Evolutionary conservation across 768 basidiomycete genomes (phyloP).

Genomic region (Tulasnella calospora): DNA sequence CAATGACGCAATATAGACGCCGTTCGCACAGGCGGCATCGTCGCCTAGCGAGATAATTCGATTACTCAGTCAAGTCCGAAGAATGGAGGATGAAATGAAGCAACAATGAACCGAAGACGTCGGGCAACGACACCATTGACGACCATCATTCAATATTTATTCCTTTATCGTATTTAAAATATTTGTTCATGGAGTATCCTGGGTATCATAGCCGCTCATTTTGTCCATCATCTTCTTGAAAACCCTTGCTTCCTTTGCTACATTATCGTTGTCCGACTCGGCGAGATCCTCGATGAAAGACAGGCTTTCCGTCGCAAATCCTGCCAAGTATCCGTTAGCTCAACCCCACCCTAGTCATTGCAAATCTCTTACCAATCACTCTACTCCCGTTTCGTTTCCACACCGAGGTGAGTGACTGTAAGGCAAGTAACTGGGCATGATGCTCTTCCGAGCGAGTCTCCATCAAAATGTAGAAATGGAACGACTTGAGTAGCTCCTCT

Average conservation of each 20-base stretch:
- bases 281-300: constrained; percentile 83
- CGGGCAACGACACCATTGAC: constrained; percentile 6
- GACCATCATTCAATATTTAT: constrained; percentile 9
- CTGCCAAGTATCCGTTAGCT: constrained; percentile 38
- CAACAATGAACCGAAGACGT: not conserved
- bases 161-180: constrained; percentile 9
- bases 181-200: not conserved
- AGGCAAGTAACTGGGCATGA: constrained; percentile 53
- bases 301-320: constrained; percentile 72
- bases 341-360: not conserved
- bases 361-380: constrained; percentile 53
- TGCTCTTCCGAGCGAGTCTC: constrained; percentile 81
- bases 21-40: constrained; percentile 15
- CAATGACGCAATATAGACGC: constrained; percentile 9
- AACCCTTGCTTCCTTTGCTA: constrained; percentile 58
- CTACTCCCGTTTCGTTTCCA: constrained; percentile 77
- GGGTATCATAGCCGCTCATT: constrained; percentile 31
- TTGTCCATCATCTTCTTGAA: constrained; percentile 36
- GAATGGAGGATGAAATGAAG: constrained; percentile 19
- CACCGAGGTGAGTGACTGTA: constrained; percentile 61
- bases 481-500: constrained; percentile 54
- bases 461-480: constrained; percentile 83
- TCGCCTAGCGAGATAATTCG: constrained; percentile 13
- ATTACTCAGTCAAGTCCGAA: constrained; percentile 10
- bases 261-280: constrained; percentile 82